phyloP scores from a whole-genome alignment of 495 filamentous ascomycete species.

The Eremomyces bilateralis region DNA sequence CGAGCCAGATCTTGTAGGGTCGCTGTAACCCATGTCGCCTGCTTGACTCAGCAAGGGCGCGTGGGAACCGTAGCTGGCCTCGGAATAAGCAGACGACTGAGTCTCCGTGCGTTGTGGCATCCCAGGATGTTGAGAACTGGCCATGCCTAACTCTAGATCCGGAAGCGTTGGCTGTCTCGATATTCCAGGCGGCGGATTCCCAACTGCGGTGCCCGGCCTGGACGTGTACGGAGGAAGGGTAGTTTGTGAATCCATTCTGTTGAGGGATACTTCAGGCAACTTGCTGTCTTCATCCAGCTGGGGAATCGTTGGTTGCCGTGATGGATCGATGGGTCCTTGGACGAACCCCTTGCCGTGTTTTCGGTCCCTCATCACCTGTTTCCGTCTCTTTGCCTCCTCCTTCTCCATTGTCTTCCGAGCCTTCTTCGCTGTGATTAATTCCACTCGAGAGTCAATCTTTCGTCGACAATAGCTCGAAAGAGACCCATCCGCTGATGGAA shows the following conservation, averaged over 20 bases:
- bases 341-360: constrained; percentile 30
- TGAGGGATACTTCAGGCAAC: constrained; percentile 6
- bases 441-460: constrained; percentile 66
- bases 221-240: constrained; percentile 42
- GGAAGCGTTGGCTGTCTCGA: constrained; percentile 23
- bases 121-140: constrained; percentile 13
- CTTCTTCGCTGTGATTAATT: constrained; percentile 57
- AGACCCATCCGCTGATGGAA: constrained; percentile 55
- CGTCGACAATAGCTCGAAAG: constrained; percentile 68
- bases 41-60: constrained; percentile 36
- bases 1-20: background rate
- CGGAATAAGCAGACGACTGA: constrained; percentile 21
- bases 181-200: constrained; percentile 10
- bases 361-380: constrained; percentile 31
- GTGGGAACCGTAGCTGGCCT: constrained; percentile 30
- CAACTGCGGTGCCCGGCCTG: constrained; percentile 27
- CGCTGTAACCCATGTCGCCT: constrained; percentile 32
- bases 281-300: constrained; percentile 26
- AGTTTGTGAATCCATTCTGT: constrained; percentile 19
- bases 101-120: constrained; percentile 23
- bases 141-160: constrained; percentile 12
- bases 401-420: constrained; percentile 69
- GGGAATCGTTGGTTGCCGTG: constrained; percentile 45
- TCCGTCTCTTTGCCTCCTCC: constrained; percentile 37
- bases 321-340: constrained; percentile 10